A percentile compares a stretch with the other conserved stretches of the same genome.
phyloP scores from a whole-genome alignment of 176 grass and related monocot species.

The Triticum turgidum region DNA sequence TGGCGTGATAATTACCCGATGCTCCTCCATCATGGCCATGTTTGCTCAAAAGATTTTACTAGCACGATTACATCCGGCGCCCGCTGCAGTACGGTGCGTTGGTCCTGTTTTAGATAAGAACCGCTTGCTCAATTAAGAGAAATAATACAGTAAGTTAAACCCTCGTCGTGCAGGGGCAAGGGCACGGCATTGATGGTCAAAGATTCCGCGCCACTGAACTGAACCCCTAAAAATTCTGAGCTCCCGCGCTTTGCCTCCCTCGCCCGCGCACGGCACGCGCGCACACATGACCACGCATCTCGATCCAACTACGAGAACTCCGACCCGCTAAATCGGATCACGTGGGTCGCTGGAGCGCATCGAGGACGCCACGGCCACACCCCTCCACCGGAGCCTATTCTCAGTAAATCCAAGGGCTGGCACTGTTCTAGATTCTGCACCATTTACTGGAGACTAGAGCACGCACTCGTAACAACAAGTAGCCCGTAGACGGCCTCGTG shows the following conservation, averaged over 20 bases:
- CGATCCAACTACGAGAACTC: background rate
- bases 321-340: background rate
- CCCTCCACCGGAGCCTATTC: too few species aligned
- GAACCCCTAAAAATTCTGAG: background rate
- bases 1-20: background rate
- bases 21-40: background rate
- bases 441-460: too few species aligned
- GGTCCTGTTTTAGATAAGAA: background rate
- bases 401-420: background rate
- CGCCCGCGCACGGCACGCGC: background rate
- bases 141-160: background rate
- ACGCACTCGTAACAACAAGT: background rate
- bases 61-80: too few species aligned
- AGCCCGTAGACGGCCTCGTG: background rate
- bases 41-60: background rate
- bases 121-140: too few species aligned
- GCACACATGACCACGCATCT: constrained; percentile 20
- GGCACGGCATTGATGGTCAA: background rate
- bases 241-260: background rate
- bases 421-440: constrained; percentile 40
- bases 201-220: background rate
- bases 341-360: background rate
- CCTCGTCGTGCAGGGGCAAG: background rate
- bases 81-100: background rate
- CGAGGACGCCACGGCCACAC: background rate